Evolutionary conservation across 257 asterid species (phyloP).

Genomic region (Solanum lycopersicoides): DNA sequence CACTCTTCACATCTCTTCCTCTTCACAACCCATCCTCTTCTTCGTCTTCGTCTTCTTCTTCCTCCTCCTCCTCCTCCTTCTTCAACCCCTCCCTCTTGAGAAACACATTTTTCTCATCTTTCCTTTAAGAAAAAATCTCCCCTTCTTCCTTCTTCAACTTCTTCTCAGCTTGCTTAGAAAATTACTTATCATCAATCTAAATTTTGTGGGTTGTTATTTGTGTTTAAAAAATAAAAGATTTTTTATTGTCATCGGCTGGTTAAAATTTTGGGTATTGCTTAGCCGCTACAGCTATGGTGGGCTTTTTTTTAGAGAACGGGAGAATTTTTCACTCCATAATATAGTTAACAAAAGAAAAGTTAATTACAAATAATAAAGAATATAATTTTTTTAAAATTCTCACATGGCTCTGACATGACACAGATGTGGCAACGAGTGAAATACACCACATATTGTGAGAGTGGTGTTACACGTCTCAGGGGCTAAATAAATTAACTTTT

Average conservation of each 20-base stretch:
- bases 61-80: no score
- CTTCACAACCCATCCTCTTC: no score
- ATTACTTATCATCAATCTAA: neutral
- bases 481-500: no score
- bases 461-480: neutral
- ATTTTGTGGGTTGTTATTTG: no score
- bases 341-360: neutral
- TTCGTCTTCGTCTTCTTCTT: no score
- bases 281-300: neutral
- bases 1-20: no score
- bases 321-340: no score
- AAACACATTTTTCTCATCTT: neutral
- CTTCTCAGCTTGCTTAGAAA: neutral
- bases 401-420: neutral
- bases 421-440: neutral
- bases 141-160: neutral
- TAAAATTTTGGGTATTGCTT: neutral
- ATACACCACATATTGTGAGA: neutral
- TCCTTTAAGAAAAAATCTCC: neutral
- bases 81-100: neutral
- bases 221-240: no score
- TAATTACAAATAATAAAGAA: no score
- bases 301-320: no score
- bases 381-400: no score
- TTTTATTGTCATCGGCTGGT: neutral